phyloP scores from a whole-genome alignment of 129 eudicot species.

The Deinandra increscens region DNA sequence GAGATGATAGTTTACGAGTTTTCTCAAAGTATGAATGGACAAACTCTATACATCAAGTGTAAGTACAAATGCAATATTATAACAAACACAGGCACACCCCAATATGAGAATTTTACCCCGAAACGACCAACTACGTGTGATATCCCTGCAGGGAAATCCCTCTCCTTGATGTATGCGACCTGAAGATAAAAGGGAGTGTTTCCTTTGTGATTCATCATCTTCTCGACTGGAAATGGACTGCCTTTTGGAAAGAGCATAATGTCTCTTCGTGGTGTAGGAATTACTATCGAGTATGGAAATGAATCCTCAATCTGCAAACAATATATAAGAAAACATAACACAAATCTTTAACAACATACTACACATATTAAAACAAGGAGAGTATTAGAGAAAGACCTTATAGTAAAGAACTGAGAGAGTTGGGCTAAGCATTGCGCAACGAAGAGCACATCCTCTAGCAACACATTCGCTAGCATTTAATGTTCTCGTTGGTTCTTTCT shows the following conservation, averaged over 20 bases:
- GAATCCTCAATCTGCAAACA: conserved; percentile 65
- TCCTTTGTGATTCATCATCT: too few relatives aligned
- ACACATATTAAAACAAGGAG: neutral
- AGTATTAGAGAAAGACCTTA: conserved; percentile 48
- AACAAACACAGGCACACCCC: neutral
- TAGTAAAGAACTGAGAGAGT: conserved; percentile 62
- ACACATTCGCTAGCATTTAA: conserved; percentile 87
- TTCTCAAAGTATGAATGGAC: neutral
- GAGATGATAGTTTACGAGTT: neutral
- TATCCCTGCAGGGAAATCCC: conserved; percentile 54
- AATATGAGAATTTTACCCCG: conserved; percentile 33
- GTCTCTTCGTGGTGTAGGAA: conserved; percentile 29
- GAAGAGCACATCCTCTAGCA: too few relatives aligned
- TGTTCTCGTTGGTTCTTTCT: conserved; percentile 65
- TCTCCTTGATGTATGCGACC: too few relatives aligned
- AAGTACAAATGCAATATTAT: neutral
- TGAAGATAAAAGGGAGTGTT: too few relatives aligned
- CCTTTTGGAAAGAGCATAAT: too few relatives aligned
- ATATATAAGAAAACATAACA: conserved; percentile 11
- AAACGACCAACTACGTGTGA: conserved; percentile 52
- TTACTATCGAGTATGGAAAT: conserved; percentile 67
- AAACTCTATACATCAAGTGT: neutral
- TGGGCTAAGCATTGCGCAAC: too few relatives aligned
- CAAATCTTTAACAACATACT: neutral
- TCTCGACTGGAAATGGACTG: too few relatives aligned